Evolutionary conservation across 1,284 basidiomycete species (phyloP), one percentile per base, ranked within the genome.

Genomic region (Phlebopus sp.): DNA sequence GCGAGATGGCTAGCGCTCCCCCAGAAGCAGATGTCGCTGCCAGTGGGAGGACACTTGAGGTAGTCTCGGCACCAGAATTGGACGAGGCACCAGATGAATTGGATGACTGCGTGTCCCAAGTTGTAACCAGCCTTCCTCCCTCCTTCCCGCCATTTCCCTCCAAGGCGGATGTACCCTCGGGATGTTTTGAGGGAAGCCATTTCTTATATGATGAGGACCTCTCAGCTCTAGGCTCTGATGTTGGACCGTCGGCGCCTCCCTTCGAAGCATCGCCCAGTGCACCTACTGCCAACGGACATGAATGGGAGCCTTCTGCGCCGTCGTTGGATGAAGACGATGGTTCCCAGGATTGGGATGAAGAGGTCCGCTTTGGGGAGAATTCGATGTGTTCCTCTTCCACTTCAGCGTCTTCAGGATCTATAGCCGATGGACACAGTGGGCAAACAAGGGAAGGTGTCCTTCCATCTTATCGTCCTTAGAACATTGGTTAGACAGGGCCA

Each of bases 1-100:
- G 73, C 1, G 68, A 69, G 15, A 50, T 80, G 35, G 80, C 79
- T 19, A 86, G 82, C 55, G 75, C 75, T 13, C 86, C 86, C 18
- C 67, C 66, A 2, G 27, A 29, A 0, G 27, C 15, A 3, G 10
- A 30, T 5, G 41, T 49, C n/a, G 17, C 11, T 3, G 7, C 42
- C 34, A n/a, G 36, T 30, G 19, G 42, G 38, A 41, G 38, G 13
- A 29, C 44, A 5, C 25, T 29, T 1, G 46, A 42, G 6, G 7
- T 46, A 7, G 37, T 60, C 11, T 66, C 60, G 29, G 65, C 55
- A 21, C 65, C 65, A 11, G 55, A 53, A 27, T 70, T 52, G 56
- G 50, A 64, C 15, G 64, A 68, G 32, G 54, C 64, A 6, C 60
- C 56, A 18, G 54, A 59, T 19, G 50, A 55, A 11, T 35, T 60